Evolutionary conservation across 257 asterid species (phyloP), one percentile per base, ranked within the genome.

Genomic region (Rauvolfia tetraphylla): DNA sequence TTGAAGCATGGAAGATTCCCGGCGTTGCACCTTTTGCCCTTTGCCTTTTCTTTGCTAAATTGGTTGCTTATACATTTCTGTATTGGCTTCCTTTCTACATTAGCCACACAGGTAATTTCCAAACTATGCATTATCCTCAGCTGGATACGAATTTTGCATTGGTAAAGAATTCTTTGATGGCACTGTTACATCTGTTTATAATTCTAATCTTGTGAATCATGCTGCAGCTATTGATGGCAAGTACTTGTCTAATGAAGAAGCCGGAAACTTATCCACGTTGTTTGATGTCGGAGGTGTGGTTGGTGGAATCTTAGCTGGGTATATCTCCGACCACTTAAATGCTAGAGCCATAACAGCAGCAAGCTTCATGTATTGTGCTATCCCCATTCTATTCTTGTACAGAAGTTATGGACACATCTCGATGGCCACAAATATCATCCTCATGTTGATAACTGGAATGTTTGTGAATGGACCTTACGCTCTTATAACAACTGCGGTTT

Each of bases 21-120:
- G 98, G 98, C 15, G 98, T 95, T 33, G 98, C 97, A 9, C 89
- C 97, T 0, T 95, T 88, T 78, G 96, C 98, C 3, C 93, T 90
- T 63, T 95, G 98, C 76, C 92, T 95, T 36, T 95, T 95, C 92
- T 95, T 95, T 48, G 88, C 98, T 6, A 95, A 95, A 78, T 76
- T 94, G 88, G 98, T 92, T 79, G 98, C 98, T 7, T 95, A 95
- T 66, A 95, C 98, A 7, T 95, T 95, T 75, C 88, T 92, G 39
- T 92, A 95, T 80, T 95, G 98, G 98, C 95, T 95, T 38, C 98
- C 98, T 3, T 95, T 95, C 86, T 95, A 95, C 79, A 89, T 95
- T 76, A 95, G 97, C 78, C 98, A 95, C 83, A 92, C 98, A 80
- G 98, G 97, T 94, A 84, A 46, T 48, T 81, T 31, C 63, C 15